phyloP scores from a whole-genome alignment of 1,284 basidiomycete genomes.

The Inonotus obliquus region DNA sequence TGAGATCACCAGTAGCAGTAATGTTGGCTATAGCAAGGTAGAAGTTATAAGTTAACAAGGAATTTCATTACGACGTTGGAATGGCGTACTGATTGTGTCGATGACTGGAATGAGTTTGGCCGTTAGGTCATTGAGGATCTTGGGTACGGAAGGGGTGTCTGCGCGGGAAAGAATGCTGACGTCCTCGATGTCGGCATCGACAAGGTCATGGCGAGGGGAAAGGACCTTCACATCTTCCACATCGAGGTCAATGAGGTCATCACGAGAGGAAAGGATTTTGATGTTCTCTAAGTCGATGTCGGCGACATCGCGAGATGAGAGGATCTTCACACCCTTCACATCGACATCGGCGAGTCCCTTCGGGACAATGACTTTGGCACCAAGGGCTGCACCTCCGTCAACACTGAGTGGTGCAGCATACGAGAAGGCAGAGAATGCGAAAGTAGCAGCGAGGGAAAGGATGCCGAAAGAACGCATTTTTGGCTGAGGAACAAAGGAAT shows the following conservation, averaged over 20 bases:
- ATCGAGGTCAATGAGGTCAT: background rate
- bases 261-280: background rate
- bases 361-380: background rate
- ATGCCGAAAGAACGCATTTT: constrained; percentile 44
- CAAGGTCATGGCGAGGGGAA: background rate
- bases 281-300: background rate
- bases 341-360: background rate
- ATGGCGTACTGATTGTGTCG: constrained; percentile 30
- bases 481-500: constrained; percentile 30
- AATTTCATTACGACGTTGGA: background rate
- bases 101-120: constrained; percentile 25
- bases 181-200: background rate
- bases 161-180: constrained; percentile 5
- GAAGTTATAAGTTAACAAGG: background rate
- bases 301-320: background rate
- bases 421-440: constrained; percentile 31
- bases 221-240: background rate
- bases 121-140: constrained; percentile 25
- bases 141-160: constrained; percentile 22
- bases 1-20: constrained; percentile 28
- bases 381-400: background rate
- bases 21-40: constrained; percentile 27
- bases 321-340: background rate
- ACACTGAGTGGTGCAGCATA: constrained; percentile 25
- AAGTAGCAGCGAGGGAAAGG: constrained; percentile 34